Conservation (phyloP, 1,284 basidiomycete genomes). For the Puccinia coronata region DNA sequence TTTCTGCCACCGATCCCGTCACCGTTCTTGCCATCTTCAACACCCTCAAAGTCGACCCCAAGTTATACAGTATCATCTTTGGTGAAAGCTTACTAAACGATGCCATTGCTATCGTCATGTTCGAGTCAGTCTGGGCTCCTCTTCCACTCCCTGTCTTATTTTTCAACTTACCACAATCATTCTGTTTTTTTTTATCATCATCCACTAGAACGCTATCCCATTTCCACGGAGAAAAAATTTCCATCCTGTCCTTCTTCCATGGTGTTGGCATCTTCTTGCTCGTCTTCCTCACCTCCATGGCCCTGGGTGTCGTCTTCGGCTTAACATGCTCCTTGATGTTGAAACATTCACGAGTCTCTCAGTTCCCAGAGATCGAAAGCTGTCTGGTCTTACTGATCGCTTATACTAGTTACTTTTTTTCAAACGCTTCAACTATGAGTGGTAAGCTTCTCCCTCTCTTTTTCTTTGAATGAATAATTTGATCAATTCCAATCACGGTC, state of each 20-base stretch:
- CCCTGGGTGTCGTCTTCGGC: constrained; percentile 86
- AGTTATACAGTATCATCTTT: constrained; percentile 96
- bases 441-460: constrained; percentile 60
- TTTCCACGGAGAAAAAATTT: constrained; percentile 87
- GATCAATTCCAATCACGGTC: not conserved
- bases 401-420: constrained; percentile 98
- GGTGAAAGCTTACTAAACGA: constrained; percentile 97
- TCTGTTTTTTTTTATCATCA: not conserved
- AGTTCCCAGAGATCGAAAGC: constrained; percentile 88
- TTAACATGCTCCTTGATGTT: constrained; percentile 85
- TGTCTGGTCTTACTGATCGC: constrained; percentile 91
- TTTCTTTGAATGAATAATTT: not conserved
- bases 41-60: constrained; percentile 96
- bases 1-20: constrained; percentile 96
- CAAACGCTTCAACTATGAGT: constrained; percentile 88
- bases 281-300: constrained; percentile 91
- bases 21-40: constrained; percentile 99
- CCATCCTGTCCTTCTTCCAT: constrained; percentile 84
- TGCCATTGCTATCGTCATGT: constrained; percentile 99
- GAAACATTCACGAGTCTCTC: constrained; percentile 86
- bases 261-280: constrained; percentile 94
- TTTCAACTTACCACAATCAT: not conserved
- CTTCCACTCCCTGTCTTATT: no score
- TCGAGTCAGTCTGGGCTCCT: constrained; percentile 90
- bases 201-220: constrained; percentile 77